These are phyloP conservation scores for Cucurbita maxima DNA, from an alignment of 306 rosid genomes.

Conservation along the genomic window DNA sequence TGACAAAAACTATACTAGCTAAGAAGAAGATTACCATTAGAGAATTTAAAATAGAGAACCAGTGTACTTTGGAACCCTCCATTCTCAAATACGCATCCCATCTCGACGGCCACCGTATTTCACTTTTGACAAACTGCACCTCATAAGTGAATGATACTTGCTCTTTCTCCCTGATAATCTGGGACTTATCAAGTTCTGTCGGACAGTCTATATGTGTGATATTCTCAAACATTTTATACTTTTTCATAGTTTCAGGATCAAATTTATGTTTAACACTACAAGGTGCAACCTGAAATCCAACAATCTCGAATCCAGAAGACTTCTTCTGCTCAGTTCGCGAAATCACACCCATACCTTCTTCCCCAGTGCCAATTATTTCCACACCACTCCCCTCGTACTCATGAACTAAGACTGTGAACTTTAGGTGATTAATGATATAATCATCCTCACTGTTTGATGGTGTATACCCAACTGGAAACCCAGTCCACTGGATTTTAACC, in stretches of 20 bases:
- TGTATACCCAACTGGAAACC: slow-evolving; percentile 77
- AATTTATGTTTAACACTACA: slow-evolving; percentile 42
- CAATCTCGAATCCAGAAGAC: slow-evolving; percentile 80
- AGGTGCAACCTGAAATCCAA: slow-evolving; percentile 82
- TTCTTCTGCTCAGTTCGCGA: slow-evolving; percentile 56
- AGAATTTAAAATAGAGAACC: slow-evolving; percentile 62
- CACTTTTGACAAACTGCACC: slow-evolving; percentile 77
- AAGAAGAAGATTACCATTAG: slow-evolving; percentile 86
- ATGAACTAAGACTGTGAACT: slow-evolving; percentile 71
- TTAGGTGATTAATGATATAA: slow-evolving; percentile 82
- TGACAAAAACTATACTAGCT: slow-evolving; percentile 92
- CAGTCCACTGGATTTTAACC: slow-evolving; percentile 79
- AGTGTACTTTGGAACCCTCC: slow-evolving; percentile 95
- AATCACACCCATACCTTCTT: slow-evolving; percentile 76
- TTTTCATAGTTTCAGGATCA: slow-evolving; percentile 42
- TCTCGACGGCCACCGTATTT: slow-evolving; percentile 84
- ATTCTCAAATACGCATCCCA: slow-evolving; percentile 96
- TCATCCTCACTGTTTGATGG: slow-evolving; percentile 46
- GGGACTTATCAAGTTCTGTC: slow-evolving; percentile 44
- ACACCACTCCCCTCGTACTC: slow-evolving; percentile 77
- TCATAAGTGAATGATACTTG: slow-evolving; percentile 75
- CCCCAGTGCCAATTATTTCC: slow-evolving; percentile 83
- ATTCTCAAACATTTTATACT: slow-evolving; percentile 28
- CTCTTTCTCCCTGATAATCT: slow-evolving; percentile 64
- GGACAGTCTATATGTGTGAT: slow-evolving; percentile 38